phyloP scores from a whole-genome alignment of 305 asterid species.

The Fraxinus albicans region DNA sequence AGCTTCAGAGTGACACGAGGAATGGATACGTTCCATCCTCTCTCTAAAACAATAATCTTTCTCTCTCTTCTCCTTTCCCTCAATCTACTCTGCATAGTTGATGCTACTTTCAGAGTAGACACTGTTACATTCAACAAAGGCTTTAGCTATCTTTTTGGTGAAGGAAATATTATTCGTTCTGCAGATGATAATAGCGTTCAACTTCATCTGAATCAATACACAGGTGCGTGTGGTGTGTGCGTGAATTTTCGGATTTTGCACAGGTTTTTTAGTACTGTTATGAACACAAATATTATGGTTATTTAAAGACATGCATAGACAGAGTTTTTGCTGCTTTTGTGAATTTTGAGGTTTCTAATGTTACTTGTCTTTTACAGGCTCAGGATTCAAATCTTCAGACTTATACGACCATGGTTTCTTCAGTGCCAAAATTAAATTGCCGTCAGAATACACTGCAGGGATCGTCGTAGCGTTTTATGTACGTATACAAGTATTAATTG shows the following conservation, averaged over 20 bases:
- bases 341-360: background rate
- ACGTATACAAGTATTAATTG: conserved; percentile 15
- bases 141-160: conserved; percentile 71
- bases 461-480: conserved; percentile 92
- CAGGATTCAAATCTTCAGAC: conserved; percentile 86
- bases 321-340: background rate
- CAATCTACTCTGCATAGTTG: conserved; percentile 8
- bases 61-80: conserved; percentile 31
- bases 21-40: conserved; percentile 41
- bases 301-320: too few relatives aligned
- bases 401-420: conserved; percentile 81
- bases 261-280: background rate
- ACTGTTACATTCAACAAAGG: conserved; percentile 55
- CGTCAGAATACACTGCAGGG: conserved; percentile 88
- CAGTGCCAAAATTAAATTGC: conserved; percentile 86
- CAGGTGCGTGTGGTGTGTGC: background rate
- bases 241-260: background rate
- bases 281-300: background rate
- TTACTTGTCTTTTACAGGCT: conserved; percentile 42
- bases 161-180: conserved; percentile 50
- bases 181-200: conserved; percentile 49
- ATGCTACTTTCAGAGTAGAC: conserved; percentile 37
- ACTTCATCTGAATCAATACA: conserved; percentile 64
- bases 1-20: background rate
- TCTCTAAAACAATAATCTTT: conserved; percentile 9